Evolutionary conservation across 345 rosid species (phyloP).

Genomic region (Heritiera fomes): DNA sequence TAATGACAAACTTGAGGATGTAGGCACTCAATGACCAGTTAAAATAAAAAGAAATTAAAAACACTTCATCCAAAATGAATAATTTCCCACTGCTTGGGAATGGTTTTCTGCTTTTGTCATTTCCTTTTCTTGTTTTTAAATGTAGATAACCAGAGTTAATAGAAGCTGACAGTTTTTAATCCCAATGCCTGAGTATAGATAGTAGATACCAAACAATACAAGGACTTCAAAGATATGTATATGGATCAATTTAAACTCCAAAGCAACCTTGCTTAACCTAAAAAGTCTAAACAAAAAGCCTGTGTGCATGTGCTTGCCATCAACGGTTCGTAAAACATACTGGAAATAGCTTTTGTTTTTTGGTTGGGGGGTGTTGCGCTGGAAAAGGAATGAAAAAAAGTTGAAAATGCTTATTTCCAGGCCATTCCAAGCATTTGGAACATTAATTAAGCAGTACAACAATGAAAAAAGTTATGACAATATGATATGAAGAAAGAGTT

Average conservation of each 20-base stretch:
- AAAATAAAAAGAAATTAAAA: not conserved
- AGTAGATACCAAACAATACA: not conserved
- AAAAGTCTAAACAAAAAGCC: not conserved
- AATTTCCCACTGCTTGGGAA: not conserved
- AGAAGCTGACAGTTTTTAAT: not conserved
- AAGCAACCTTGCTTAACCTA: not conserved
- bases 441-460: not conserved
- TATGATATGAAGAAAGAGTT: not conserved
- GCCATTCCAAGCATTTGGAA: not conserved
- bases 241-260: not conserved
- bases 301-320: too few relatives aligned
- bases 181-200: not conserved
- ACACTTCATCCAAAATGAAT: not conserved
- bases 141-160: not conserved
- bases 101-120: not conserved
- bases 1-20: not conserved
- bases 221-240: not conserved
- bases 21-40: not conserved
- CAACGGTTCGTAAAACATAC: not conserved
- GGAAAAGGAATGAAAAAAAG: not conserved
- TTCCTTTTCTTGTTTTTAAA: conserved; percentile 5
- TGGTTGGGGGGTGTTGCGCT: not conserved
- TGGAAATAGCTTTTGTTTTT: not conserved
- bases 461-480: not conserved
- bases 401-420: not conserved